Evolutionary conservation across 2,329 filamentous ascomycete species (phyloP).

Genomic region (Apiospora malaysiana): DNA sequence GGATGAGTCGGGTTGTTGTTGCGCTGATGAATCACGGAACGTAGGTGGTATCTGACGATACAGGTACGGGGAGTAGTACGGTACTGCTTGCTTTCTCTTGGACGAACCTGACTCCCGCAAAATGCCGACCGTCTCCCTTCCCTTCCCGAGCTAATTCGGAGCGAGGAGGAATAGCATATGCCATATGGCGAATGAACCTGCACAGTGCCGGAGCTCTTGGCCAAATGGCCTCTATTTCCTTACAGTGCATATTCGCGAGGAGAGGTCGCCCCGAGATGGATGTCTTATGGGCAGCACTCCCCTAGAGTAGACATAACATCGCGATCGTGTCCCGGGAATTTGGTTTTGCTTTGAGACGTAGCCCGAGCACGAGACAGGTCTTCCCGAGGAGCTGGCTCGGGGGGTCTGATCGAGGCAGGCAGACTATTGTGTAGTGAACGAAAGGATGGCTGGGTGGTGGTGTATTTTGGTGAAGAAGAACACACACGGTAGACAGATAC

Average conservation of each 20-base stretch:
- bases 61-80: neutral
- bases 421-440: neutral
- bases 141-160: neutral
- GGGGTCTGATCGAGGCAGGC: neutral
- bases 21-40: slow-evolving; percentile 8
- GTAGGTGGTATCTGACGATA: neutral
- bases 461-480: neutral
- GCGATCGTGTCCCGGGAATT: neutral
- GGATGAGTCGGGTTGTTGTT: neutral
- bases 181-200: neutral
- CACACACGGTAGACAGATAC: neutral
- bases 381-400: neutral
- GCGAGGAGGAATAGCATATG: neutral
- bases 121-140: neutral
- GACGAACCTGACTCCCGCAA: neutral
- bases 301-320: neutral
- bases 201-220: neutral
- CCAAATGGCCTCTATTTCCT: neutral
- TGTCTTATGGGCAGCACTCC: neutral
- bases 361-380: neutral
- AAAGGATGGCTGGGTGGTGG: slow-evolving; percentile 1
- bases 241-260: neutral
- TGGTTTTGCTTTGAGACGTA: neutral
- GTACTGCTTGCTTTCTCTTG: neutral
- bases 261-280: neutral